These are phyloP conservation scores for Saccharomyces jurei DNA, from an alignment of 805 yeast genomes.

Conservation along the genomic window DNA sequence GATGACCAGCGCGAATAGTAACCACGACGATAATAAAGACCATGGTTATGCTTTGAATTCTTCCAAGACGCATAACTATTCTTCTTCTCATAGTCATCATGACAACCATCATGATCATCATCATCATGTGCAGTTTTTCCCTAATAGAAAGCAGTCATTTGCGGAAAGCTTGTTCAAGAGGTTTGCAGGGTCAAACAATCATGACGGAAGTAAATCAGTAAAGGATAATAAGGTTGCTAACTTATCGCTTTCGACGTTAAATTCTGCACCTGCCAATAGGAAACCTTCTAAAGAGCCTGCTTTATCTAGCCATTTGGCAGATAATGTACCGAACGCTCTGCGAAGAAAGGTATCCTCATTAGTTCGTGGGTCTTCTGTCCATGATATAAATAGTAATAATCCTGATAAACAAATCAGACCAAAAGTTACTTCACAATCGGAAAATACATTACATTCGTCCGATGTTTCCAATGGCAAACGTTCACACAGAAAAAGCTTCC, in stretches of 20 bases:
- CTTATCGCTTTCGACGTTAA: background rate
- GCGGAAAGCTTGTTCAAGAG: constrained; percentile 21
- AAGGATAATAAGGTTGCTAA: background rate
- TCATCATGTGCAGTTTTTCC: constrained; percentile 3
- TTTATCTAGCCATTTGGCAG: constrained; percentile 3
- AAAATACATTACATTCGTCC: background rate
- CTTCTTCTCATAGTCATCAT: background rate
- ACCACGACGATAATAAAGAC: background rate
- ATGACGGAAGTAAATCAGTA: background rate
- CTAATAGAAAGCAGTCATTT: constrained; percentile 21
- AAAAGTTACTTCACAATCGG: background rate
- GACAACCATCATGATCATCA: background rate
- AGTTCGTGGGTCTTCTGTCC: constrained; percentile 14
- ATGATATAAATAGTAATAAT: background rate
- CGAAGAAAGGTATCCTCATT: constrained; percentile 19
- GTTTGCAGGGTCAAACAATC: constrained; percentile 10
- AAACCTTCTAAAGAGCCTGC: constrained; percentile 6
- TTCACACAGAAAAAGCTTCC: background rate
- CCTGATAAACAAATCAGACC: background rate
- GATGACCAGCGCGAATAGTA: constrained; percentile 7
- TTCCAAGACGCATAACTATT: background rate
- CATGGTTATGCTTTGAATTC: background rate
- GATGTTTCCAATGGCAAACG: background rate
- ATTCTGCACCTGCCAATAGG: background rate
- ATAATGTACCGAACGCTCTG: constrained; percentile 8